Conservation (phyloP, 208 protist species). For the Trypanosoma rangeli region DNA sequence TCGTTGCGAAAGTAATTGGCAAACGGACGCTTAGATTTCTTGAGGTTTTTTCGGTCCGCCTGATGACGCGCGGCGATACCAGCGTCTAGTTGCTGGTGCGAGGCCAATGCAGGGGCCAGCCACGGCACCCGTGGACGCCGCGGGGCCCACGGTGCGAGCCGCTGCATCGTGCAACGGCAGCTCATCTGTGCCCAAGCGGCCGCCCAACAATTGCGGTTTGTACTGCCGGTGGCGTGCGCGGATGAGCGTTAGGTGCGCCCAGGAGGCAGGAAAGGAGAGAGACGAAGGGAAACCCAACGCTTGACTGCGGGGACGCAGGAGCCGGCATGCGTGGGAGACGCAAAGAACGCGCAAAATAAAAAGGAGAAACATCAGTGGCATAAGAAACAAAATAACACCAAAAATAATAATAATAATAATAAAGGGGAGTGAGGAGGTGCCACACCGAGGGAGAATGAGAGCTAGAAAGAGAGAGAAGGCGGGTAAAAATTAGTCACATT, state of each 20-base stretch:
- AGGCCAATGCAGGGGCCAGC: slow-evolving; percentile 55
- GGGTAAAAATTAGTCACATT: not conserved
- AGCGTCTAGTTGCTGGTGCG: slow-evolving; percentile 80
- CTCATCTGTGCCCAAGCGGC: slow-evolving; percentile 1
- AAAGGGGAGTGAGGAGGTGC: too few species aligned
- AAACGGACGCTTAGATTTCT: slow-evolving; percentile 73
- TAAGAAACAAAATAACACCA: too few species aligned
- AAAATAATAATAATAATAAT: too few species aligned
- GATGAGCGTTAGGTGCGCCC: too few species aligned
- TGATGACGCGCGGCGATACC: slow-evolving; percentile 75
- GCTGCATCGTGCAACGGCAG: slow-evolving; percentile 1
- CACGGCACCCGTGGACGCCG: slow-evolving; percentile 34
- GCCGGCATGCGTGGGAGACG: not conserved
- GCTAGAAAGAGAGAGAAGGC: not conserved
- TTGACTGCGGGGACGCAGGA: not conserved
- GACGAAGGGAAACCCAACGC: not conserved
- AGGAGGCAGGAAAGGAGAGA: not conserved
- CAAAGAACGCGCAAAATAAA: not conserved
- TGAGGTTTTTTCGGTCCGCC: slow-evolving; percentile 62
- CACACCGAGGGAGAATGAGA: too few species aligned
- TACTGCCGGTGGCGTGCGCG: too few species aligned
- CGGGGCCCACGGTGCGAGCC: slow-evolving; percentile 3
- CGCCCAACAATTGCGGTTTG: too few species aligned
- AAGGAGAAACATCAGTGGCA: not conserved
- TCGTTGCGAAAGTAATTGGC: slow-evolving; percentile 72